Percentiles rank a stretch among this genome's conserved stretches.
phyloP scores from a whole-genome alignment of 352 stramenopile genomes.

The Pythium coloratum region DNA sequence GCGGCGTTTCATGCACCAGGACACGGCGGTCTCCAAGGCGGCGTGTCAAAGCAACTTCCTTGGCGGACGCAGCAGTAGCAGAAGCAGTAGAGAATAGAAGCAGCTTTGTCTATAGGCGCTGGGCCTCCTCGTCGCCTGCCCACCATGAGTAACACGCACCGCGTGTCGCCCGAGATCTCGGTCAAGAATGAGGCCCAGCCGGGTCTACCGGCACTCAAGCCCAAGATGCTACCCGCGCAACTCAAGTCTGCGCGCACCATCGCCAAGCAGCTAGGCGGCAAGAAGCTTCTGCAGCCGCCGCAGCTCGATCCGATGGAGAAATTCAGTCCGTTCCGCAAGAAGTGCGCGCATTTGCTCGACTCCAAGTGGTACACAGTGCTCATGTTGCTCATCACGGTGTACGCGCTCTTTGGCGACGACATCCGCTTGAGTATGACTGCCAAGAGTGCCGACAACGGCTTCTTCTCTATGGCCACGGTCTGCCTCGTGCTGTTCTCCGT shows the following conservation, averaged over 20 bases:
- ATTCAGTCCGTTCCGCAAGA: constrained; percentile 38
- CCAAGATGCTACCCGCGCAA: constrained; percentile 51
- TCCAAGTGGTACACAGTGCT: constrained; percentile 69
- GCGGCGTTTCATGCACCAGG: background rate
- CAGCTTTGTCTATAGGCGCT: background rate
- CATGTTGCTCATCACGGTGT: constrained; percentile 92
- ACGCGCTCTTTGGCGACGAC: constrained; percentile 92
- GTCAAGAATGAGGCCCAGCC: constrained; percentile 54
- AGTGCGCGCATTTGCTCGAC: constrained; percentile 62
- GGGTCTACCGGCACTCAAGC: constrained; percentile 46
- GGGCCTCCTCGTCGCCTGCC: background rate
- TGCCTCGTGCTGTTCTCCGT: constrained; percentile 86
- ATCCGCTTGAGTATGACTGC: constrained; percentile 78
- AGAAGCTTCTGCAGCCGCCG: constrained; percentile 20
- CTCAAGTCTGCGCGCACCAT: constrained; percentile 37
- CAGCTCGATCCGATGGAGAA: constrained; percentile 42
- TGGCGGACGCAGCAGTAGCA: background rate
- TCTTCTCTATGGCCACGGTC: constrained; percentile 85
- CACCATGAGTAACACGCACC: constrained; percentile 40
- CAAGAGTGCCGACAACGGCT: constrained; percentile 75
- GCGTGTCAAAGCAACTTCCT: background rate
- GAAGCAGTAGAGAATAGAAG: background rate
- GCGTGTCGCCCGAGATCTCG: constrained; percentile 72
- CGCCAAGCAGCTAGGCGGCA: constrained; percentile 18
- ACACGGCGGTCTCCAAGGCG: background rate